These are phyloP conservation scores for Eucalyptus sideroxylon DNA, from an alignment of 345 rosid species.

Conservation along the genomic window DNA sequence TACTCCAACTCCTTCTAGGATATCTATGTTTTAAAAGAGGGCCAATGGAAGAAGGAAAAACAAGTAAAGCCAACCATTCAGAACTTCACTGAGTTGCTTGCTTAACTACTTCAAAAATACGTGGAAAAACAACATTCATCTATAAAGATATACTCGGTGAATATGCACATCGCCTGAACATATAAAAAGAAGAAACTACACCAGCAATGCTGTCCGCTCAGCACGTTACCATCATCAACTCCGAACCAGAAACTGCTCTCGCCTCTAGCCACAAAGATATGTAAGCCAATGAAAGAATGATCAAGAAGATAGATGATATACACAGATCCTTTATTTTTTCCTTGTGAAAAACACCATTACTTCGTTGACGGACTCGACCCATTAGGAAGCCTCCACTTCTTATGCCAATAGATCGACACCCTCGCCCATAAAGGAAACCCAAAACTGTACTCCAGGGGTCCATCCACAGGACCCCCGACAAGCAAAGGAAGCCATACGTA, in stretches of 20 bases:
- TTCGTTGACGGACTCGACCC: background rate
- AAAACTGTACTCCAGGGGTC: conserved; percentile 50
- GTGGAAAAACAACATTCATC: background rate
- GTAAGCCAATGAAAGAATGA: background rate
- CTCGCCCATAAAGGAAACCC: conserved; percentile 79
- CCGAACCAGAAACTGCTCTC: background rate
- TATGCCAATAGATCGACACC: conserved; percentile 83
- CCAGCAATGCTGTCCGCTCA: background rate
- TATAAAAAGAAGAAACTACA: background rate
- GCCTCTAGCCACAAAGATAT: background rate
- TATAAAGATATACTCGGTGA: background rate
- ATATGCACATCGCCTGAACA: background rate
- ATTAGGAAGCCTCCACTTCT: conserved; percentile 70
- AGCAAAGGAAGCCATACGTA: conserved; percentile 81
- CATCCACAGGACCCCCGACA: conserved; percentile 66
- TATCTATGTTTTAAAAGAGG: background rate
- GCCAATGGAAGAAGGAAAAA: background rate
- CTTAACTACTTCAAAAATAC: background rate
- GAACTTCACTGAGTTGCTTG: background rate
- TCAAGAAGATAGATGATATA: background rate
- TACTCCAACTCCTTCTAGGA: background rate
- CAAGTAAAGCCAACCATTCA: background rate
- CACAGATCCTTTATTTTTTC: background rate
- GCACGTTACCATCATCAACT: background rate
- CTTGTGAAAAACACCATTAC: background rate